phyloP scores from a whole-genome alignment of 345 rosid species.

The Salix brachista region DNA sequence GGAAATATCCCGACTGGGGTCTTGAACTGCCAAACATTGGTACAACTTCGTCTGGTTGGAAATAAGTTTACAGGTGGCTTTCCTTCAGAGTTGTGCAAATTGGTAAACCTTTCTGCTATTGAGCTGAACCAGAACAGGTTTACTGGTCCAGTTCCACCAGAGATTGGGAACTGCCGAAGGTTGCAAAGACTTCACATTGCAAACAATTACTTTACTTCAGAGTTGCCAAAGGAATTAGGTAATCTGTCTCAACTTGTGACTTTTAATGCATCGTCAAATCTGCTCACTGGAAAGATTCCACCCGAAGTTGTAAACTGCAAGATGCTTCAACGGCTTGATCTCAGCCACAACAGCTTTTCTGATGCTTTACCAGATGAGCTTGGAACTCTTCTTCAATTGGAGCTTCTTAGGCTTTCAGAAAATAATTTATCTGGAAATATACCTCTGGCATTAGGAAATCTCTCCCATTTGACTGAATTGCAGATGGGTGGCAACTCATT shows the following conservation, averaged over 20 bases:
- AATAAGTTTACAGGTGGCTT: conserved; percentile 63
- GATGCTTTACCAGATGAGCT: conserved; percentile 55
- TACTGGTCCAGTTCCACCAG: conserved; percentile 59
- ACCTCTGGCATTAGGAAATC: conserved; percentile 56
- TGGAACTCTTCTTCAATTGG: conserved; percentile 67
- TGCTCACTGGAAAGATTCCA: conserved; percentile 64
- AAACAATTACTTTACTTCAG: conserved; percentile 52
- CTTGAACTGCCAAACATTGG: conserved; percentile 56
- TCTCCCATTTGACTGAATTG: conserved; percentile 64
- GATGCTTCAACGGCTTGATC: conserved; percentile 78
- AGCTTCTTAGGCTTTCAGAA: conserved; percentile 70
- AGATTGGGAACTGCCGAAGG: conserved; percentile 49
- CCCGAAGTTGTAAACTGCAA: conserved; percentile 54
- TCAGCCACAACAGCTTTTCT: conserved; percentile 61
- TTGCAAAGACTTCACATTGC: conserved; percentile 68
- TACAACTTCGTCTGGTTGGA: conserved; percentile 66
- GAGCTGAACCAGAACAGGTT: conserved; percentile 67
- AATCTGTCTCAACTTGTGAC: conserved; percentile 60
- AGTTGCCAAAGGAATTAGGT: conserved; percentile 59
- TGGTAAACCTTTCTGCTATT: conserved; percentile 64
- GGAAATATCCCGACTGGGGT: conserved; percentile 66
- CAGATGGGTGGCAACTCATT: conserved; percentile 81
- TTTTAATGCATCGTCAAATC: conserved; percentile 69
- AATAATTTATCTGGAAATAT: conserved; percentile 54
- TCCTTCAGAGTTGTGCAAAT: conserved; percentile 58